Evolutionary conservation across 495 filamentous ascomycete genomes (phyloP).

Genomic region (Aspergillus saccharolyticus): DNA sequence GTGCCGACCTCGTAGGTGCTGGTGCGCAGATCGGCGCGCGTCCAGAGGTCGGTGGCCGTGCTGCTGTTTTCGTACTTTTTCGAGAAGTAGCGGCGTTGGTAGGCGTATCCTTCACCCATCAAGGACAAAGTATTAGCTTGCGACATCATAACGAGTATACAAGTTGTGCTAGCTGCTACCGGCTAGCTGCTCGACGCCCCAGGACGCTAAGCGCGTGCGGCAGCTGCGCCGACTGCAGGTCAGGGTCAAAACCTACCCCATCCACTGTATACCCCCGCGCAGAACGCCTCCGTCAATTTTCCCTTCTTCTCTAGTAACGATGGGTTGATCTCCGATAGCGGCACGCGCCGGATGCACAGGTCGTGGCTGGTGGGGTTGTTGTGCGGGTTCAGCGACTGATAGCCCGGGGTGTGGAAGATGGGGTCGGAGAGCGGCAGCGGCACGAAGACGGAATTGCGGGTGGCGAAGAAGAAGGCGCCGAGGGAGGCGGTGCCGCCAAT

Average conservation of each 20-base stretch:
- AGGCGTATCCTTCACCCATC: constrained; percentile 48
- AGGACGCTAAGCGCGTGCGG: no score
- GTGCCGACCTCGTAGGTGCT: constrained; percentile 59
- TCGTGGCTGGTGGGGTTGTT: constrained; percentile 59
- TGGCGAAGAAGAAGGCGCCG: constrained; percentile 40
- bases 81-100: constrained; percentile 57
- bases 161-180: no score
- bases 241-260: constrained; percentile 44
- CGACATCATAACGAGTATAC: no score
- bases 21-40: constrained; percentile 44
- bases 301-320: constrained; percentile 57
- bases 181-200: no score
- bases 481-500: constrained; percentile 37
- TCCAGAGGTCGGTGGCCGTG: constrained; percentile 63
- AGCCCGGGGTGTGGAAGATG: constrained; percentile 53
- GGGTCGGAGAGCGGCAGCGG: constrained; percentile 53
- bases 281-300: constrained; percentile 57
- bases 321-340: constrained; percentile 58
- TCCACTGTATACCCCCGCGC: constrained; percentile 61
- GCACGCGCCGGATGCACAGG: constrained; percentile 55
- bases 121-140: background rate
- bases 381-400: constrained; percentile 55
- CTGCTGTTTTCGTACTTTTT: constrained; percentile 57
- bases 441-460: constrained; percentile 41
- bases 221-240: background rate